phyloP scores from a whole-genome alignment of 2,329 filamentous ascomycete species.

The Fusarium domesticum region DNA sequence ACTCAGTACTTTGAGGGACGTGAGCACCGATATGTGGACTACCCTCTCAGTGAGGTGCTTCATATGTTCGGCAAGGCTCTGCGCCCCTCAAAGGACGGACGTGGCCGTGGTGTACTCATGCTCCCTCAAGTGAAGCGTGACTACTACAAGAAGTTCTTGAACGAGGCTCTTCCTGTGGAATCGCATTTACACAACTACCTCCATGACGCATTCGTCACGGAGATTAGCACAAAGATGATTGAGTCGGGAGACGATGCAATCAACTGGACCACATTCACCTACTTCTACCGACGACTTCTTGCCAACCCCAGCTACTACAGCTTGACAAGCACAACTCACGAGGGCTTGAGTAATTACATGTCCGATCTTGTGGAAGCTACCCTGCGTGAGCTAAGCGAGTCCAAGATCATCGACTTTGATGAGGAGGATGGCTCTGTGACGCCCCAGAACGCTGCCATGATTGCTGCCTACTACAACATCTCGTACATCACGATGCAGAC shows the following conservation, averaged over 20 bases:
- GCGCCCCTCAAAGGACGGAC: conserved; percentile 72
- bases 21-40: conserved; percentile 96
- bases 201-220: conserved; percentile 93
- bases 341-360: conserved; percentile 88
- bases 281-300: conserved; percentile 91
- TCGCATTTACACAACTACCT: conserved; percentile 89
- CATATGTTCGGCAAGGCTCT: conserved; percentile 98
- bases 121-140: conserved; percentile 90
- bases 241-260: conserved; percentile 94
- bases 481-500: conserved; percentile 99
- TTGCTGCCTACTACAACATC: conserved; percentile 98
- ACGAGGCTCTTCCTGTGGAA: conserved; percentile 92
- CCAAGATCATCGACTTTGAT: conserved; percentile 93
- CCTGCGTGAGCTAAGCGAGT: conserved; percentile 83
- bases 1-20: conserved; percentile 97
- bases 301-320: conserved; percentile 98
- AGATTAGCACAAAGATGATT: conserved; percentile 95
- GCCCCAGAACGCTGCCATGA: conserved; percentile 94
- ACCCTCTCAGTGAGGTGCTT: conserved; percentile 86
- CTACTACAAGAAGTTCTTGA: conserved; percentile 98
- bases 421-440: conserved; percentile 88
- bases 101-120: conserved; percentile 92
- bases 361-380: conserved; percentile 94
- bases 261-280: conserved; percentile 97
- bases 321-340: conserved; percentile 81